phyloP scores from a whole-genome alignment of 768 basidiomycete genomes.

The Collybia mongolica region DNA sequence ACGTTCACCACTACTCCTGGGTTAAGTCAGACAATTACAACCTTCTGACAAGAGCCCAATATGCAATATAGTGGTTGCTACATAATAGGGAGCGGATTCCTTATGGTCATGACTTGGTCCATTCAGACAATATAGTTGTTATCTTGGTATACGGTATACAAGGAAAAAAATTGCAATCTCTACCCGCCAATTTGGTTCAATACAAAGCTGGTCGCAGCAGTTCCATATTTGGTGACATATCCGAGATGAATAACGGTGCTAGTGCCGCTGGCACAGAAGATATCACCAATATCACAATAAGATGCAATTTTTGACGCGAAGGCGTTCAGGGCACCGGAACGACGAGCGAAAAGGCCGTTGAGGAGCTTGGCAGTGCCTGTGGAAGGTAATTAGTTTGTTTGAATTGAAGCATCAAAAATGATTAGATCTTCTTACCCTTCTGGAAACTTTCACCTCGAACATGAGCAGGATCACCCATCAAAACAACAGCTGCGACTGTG shows the following conservation, averaged over 20 bases:
- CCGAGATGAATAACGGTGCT: constrained; percentile 18
- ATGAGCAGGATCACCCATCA: constrained; percentile 15
- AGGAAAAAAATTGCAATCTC: no score
- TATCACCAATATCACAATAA: constrained; percentile 26
- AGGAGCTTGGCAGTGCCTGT: constrained; percentile 9
- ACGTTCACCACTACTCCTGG: constrained; percentile 11
- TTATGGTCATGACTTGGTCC: no score
- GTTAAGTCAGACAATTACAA: constrained; percentile 6
- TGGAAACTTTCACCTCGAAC: constrained; percentile 11
- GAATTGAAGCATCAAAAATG: no score
- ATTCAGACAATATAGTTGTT: no score
- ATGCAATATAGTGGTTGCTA: no score
- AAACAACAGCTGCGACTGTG: constrained; percentile 7
- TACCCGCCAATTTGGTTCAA: constrained; percentile 24
- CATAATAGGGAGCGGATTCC: no score
- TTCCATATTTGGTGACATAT: constrained; percentile 24
- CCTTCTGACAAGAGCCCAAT: constrained; percentile 5
- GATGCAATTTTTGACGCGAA: constrained; percentile 9
- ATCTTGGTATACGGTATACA: no score
- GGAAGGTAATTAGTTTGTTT: no score
- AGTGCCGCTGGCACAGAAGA: constrained; percentile 26
- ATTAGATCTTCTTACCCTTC: constrained; percentile 6
- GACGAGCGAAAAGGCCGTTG: constrained; percentile 11
- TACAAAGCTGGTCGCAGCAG: constrained; percentile 23
- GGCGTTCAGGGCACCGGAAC: constrained; percentile 4